Conservation (phyloP, 768 basidiomycete species). For the Collybia mongolica region DNA sequence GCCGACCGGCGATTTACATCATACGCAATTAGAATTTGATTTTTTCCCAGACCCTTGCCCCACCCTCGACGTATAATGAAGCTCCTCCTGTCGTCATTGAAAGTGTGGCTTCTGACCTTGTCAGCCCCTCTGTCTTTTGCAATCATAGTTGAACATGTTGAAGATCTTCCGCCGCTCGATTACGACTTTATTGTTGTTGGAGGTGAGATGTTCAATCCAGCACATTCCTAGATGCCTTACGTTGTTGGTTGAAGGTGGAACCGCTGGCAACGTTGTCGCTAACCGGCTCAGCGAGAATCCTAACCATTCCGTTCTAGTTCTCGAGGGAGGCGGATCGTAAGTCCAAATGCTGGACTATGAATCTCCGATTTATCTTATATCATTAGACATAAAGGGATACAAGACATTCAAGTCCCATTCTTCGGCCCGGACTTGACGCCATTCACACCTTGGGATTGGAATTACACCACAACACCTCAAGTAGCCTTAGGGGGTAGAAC, state of each 20-base stretch:
- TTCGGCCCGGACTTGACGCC: slow-evolving; percentile 7
- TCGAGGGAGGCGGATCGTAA: slow-evolving; percentile 32
- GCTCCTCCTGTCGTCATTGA: not conserved
- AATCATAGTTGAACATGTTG: slow-evolving; percentile 1
- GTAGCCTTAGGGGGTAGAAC: slow-evolving; percentile 19
- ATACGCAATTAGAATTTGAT: too few species aligned
- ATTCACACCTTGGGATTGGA: slow-evolving; percentile 18
- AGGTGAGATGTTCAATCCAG: slow-evolving; percentile 6
- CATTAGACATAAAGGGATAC: slow-evolving; percentile 9
- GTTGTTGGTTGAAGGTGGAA: slow-evolving; percentile 19
- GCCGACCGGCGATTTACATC: too few species aligned
- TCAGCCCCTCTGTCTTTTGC: not conserved
- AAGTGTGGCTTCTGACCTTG: not conserved
- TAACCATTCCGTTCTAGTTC: slow-evolving; percentile 34
- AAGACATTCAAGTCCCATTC: slow-evolving; percentile 10
- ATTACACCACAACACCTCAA: slow-evolving; percentile 26
- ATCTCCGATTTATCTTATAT: not conserved
- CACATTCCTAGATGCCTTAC: not conserved
- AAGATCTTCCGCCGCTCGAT: slow-evolving; percentile 1
- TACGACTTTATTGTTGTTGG: slow-evolving; percentile 25
- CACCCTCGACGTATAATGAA: too few species aligned
- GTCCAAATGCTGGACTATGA: not conserved
- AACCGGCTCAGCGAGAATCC: slow-evolving; percentile 36
- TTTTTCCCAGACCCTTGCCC: too few species aligned
- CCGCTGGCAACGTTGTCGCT: slow-evolving; percentile 16